phyloP scores from a whole-genome alignment of 768 basidiomycete genomes.

The Lactarius psammicola region DNA sequence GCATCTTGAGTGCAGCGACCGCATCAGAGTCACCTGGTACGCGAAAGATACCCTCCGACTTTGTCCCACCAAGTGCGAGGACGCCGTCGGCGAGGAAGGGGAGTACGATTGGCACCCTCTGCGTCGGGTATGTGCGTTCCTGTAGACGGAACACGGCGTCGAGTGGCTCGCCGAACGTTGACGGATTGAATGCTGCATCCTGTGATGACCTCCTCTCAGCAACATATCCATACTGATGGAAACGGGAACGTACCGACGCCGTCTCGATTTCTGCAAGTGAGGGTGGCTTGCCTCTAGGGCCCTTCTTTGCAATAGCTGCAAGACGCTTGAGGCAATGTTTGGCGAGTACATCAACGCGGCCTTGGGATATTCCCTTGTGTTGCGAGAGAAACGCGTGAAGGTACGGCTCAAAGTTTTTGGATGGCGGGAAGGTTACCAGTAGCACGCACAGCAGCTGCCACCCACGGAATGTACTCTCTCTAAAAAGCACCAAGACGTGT shows the following conservation, averaged over 20 bases:
- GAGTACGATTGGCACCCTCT: slow-evolving; percentile 88
- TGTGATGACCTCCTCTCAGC: slow-evolving; percentile 34
- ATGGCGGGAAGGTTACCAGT: slow-evolving; percentile 89
- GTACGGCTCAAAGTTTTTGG: slow-evolving; percentile 88
- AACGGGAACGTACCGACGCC: slow-evolving; percentile 60
- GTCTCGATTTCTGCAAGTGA: slow-evolving; percentile 85
- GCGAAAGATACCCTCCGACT: slow-evolving; percentile 89
- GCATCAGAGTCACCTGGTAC: slow-evolving; percentile 88
- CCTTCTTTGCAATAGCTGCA: slow-evolving; percentile 71
- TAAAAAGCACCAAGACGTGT: slow-evolving; percentile 33
- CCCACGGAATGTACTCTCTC: slow-evolving; percentile 84
- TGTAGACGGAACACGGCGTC: slow-evolving; percentile 82
- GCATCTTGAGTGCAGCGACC: slow-evolving; percentile 83
- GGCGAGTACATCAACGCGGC: slow-evolving; percentile 85
- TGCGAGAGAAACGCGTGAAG: slow-evolving; percentile 76
- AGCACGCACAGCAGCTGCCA: slow-evolving; percentile 93
- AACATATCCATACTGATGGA: not conserved
- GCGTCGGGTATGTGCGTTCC: slow-evolving; percentile 78
- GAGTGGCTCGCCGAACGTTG: slow-evolving; percentile 89
- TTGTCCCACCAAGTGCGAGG: slow-evolving; percentile 80
- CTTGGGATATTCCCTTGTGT: slow-evolving; percentile 63
- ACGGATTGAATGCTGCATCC: slow-evolving; percentile 94
- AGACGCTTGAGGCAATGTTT: slow-evolving; percentile 86
- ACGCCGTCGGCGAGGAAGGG: slow-evolving; percentile 93
- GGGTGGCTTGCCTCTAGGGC: slow-evolving; percentile 83